These are phyloP conservation scores for Cyberlindnera xishuangbannaensis DNA, from an alignment of 805 yeast genomes.

Conservation along the genomic window DNA sequence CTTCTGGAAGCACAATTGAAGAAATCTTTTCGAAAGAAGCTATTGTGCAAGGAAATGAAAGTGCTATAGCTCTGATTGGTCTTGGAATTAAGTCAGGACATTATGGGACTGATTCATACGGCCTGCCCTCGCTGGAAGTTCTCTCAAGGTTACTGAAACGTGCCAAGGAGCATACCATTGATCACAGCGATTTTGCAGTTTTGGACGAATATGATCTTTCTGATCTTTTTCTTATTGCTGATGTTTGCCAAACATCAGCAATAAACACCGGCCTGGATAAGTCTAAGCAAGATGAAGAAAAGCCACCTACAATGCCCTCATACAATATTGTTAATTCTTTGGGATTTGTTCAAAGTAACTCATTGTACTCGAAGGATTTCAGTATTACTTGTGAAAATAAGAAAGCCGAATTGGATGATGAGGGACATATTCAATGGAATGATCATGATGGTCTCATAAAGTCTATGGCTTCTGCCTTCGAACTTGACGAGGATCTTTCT, in stretches of 20 bases:
- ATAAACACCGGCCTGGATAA: not conserved
- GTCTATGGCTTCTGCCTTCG: slow-evolving; percentile 11
- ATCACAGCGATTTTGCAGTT: slow-evolving; percentile 13
- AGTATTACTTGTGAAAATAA: not conserved
- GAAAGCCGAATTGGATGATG: not conserved
- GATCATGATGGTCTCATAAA: not conserved
- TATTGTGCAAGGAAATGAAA: not conserved
- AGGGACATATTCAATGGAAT: not conserved
- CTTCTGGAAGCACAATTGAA: slow-evolving; percentile 13
- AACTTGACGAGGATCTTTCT: slow-evolving; percentile 13
- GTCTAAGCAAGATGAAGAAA: no score
- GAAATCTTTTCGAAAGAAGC: no score
- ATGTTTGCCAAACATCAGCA: not conserved
- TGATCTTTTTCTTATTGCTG: not conserved
- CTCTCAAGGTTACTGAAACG: slow-evolving; percentile 2
- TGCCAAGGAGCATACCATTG: slow-evolving; percentile 10
- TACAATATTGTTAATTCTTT: not conserved
- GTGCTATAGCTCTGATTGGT: not conserved
- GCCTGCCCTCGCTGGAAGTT: not conserved
- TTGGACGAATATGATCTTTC: slow-evolving; percentile 8
- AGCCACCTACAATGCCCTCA: not conserved
- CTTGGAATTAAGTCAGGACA: not conserved
- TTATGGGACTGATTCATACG: not conserved
- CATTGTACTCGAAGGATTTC: slow-evolving; percentile 1
- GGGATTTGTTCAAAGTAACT: no score